A percentile compares a stretch with the other conserved stretches of the same genome.
These are phyloP conservation scores for Adenanthera pavonina DNA, from an alignment of 306 rosid genomes.

Conservation along the genomic window DNA sequence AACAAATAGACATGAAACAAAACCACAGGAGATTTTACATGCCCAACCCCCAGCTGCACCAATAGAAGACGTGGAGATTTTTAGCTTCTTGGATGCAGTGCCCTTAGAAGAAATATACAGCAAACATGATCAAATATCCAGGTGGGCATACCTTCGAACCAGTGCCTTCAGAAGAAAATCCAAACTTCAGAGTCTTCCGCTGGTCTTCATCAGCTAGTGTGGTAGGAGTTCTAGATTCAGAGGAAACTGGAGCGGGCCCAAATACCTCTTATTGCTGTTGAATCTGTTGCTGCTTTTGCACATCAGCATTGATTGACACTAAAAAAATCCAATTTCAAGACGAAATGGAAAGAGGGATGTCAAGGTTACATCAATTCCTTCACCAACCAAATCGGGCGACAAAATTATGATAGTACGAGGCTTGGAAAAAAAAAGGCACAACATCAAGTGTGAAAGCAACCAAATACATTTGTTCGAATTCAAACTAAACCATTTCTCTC, in stretches of 20 bases:
- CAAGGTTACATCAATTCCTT: background rate
- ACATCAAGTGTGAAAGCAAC: background rate
- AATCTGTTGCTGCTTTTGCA: slow-evolving; percentile 77
- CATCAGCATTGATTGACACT: slow-evolving; percentile 70
- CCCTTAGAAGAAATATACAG: background rate
- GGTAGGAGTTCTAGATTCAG: slow-evolving; percentile 67
- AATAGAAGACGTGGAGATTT: no score
- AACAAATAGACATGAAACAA: no score
- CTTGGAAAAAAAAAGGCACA: background rate
- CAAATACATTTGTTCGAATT: slow-evolving; percentile 59
- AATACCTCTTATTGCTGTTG: slow-evolving; percentile 71
- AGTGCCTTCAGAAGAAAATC: slow-evolving; percentile 85
- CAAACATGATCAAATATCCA: background rate
- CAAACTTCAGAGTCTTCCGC: slow-evolving; percentile 87
- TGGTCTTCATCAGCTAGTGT: slow-evolving; percentile 82
- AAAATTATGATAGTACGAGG: background rate
- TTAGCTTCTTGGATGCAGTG: no score
- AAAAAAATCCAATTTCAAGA: slow-evolving; percentile 29
- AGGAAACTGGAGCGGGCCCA: slow-evolving; percentile 55
- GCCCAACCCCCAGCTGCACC: no score
- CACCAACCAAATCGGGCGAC: background rate
- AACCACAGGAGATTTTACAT: no score
- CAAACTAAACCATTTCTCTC: slow-evolving; percentile 80
- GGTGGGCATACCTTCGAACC: slow-evolving; percentile 61
- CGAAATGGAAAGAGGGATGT: slow-evolving; percentile 3